A percentile compares a stretch with the other conserved stretches of the same genome.
These are phyloP conservation scores for Leucogyrophana mollusca DNA, from an alignment of 768 basidiomycete species.

Conservation along the genomic window DNA sequence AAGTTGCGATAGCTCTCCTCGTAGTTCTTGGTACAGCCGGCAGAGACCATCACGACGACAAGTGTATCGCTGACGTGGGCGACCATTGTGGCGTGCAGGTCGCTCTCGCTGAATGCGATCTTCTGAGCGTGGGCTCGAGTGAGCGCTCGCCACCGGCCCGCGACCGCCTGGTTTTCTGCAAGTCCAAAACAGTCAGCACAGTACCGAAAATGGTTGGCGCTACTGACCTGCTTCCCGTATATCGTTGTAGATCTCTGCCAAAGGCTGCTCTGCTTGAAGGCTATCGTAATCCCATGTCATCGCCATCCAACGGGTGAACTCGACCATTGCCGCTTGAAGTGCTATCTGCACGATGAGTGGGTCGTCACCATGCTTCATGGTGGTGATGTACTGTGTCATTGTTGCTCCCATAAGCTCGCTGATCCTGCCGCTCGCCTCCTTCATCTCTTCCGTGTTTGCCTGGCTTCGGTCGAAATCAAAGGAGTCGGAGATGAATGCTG, in stretches of 20 bases:
- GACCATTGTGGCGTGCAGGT: slow-evolving; percentile 36
- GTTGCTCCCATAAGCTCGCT: slow-evolving; percentile 30
- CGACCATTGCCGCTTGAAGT: slow-evolving; percentile 30
- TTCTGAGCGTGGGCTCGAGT: slow-evolving; percentile 45
- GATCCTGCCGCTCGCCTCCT: slow-evolving; percentile 25
- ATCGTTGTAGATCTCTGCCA: slow-evolving; percentile 34
- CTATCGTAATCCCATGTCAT: slow-evolving; percentile 33
- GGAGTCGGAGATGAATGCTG: slow-evolving; percentile 43
- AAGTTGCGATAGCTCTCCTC: slow-evolving; percentile 29
- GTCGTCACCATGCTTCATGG: slow-evolving; percentile 25
- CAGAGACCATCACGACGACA: slow-evolving; percentile 39
- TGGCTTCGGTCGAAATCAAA: slow-evolving; percentile 28
- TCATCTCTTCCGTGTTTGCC: slow-evolving; percentile 19
- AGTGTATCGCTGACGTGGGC: slow-evolving; percentile 45
- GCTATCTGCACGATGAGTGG: slow-evolving; percentile 41
- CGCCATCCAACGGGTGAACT: slow-evolving; percentile 32
- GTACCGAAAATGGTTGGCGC: neutral
- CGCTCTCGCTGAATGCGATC: slow-evolving; percentile 28
- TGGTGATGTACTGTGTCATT: slow-evolving; percentile 22
- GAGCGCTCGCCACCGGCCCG: slow-evolving; percentile 56
- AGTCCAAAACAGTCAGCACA: neutral
- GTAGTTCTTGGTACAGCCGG: slow-evolving; percentile 35
- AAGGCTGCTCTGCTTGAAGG: slow-evolving; percentile 25
- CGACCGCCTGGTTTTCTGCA: slow-evolving; percentile 48
- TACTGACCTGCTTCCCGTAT: slow-evolving; percentile 43